Percentiles rank a stretch among this genome's conserved stretches.
These are phyloP conservation scores for Parietaria judaica DNA, from an alignment of 306 rosid species.

Conservation along the genomic window DNA sequence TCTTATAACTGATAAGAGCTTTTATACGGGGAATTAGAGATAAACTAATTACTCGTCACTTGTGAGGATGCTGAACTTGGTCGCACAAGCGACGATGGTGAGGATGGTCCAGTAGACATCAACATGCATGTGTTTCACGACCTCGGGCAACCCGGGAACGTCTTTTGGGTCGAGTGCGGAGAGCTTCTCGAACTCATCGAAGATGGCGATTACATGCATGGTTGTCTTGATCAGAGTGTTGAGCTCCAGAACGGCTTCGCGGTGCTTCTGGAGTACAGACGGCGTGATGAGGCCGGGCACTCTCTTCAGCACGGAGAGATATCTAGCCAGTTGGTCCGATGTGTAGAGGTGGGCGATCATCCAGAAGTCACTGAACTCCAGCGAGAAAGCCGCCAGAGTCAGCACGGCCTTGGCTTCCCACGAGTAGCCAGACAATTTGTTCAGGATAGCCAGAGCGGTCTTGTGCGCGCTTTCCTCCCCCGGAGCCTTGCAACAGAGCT, in stretches of 20 bases:
- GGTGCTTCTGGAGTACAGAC: constrained; percentile 19
- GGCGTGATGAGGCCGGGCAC: constrained; percentile 37
- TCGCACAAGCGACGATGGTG: constrained; percentile 30
- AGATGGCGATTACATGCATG: constrained; percentile 30
- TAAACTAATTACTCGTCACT: constrained; percentile 23
- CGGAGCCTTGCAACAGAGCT: constrained; percentile 49
- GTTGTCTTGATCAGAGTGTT: constrained; percentile 32
- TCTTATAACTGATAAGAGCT: neutral
- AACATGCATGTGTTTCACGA: constrained; percentile 31
- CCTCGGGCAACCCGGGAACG: constrained; percentile 30
- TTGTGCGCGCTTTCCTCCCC: constrained; percentile 42
- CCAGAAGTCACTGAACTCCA: constrained; percentile 58
- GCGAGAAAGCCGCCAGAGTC: constrained; percentile 49
- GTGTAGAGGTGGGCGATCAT: constrained; percentile 34
- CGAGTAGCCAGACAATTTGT: constrained; percentile 27
- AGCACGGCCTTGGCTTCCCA: constrained; percentile 56
- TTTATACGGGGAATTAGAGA: neutral
- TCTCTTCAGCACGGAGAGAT: constrained; percentile 36
- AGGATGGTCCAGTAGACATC: constrained; percentile 56
- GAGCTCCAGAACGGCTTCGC: constrained; percentile 31
- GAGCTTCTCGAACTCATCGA: constrained; percentile 34
- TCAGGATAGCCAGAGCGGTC: constrained; percentile 36
- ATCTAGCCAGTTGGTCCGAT: constrained; percentile 39
- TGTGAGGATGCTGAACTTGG: constrained; percentile 36
- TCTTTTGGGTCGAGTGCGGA: constrained; percentile 26